Base-by-base conservation (phyloP, 2,329 filamentous ascomycete genomes). In the Microdochium nivale region DNA sequence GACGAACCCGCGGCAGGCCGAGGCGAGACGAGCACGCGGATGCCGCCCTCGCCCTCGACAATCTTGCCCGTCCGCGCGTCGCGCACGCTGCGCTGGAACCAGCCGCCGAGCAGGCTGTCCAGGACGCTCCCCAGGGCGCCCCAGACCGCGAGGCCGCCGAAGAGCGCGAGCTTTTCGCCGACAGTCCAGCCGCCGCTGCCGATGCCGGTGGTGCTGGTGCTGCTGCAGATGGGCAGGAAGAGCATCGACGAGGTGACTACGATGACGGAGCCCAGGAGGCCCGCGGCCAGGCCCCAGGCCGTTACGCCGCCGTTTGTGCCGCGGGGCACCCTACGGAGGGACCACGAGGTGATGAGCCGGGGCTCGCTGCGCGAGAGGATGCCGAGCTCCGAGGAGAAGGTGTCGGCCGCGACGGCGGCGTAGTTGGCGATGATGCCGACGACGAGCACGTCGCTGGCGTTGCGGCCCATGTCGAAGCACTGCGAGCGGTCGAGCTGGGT, bases 241-340 rank as follows among this genome's bases (percentile, higher is more conserved):
- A 87, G 56, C 47, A 84, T 75, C 2, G 89, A 80, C 0, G 78
- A 60, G 0, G 83, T 81, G 24, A 86, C 74, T 5, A 91, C 83
- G 47, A 92, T 76, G 52, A 87, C 78, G 10, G 88, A 85, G 2
- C 91, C 91, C 1, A 88, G 65, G 21, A 88, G 66, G 1, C 90
- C 91, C 2, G 90, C 88, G 0, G 75, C 70, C 0, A 96, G 72
- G 0, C 94, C 94, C 47, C 81, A 73, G 0, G 83, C 59, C 0
- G 90, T 95, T 9, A 99, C 88, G 16, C 92, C 94, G 30, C 94
- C 94, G 64, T 99, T 99, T 43, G 94, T 97, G 49, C 94, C 94
- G 1, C 81, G 86, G 0, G 94, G 91, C 0, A 97, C 94, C 56
- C 81, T 79, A 53, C 87, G 84, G 62, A 94, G 77, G 3, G 71